Percentiles rank a stretch among this genome's conserved stretches.
Evolutionary conservation across 106 monocot genomes (phyloP).

Genomic region (Iris macrosiphon): DNA sequence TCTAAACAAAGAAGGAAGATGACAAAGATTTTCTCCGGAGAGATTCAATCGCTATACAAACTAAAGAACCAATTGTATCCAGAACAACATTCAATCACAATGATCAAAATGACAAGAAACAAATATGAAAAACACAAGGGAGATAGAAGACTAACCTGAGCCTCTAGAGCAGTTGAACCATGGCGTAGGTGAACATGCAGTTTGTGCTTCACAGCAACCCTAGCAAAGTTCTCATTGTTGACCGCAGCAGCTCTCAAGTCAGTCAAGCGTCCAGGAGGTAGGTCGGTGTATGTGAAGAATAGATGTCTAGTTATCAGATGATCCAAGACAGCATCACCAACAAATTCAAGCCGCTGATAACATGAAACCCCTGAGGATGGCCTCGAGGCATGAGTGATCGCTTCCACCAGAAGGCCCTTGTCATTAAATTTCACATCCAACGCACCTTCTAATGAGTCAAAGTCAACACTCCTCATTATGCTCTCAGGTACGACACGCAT

Average conservation of each 20-base stretch:
- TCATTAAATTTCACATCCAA: constrained; percentile 60
- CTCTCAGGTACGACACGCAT: constrained; percentile 72
- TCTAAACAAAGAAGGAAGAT: too few relatives aligned
- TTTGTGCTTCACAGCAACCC: constrained; percentile 89
- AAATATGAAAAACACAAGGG: too few relatives aligned
- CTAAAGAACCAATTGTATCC: too few relatives aligned
- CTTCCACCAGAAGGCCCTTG: constrained; percentile 68
- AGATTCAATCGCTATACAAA: too few relatives aligned
- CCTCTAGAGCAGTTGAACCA: constrained; percentile 88
- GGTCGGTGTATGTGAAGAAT: constrained; percentile 81
- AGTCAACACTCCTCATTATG: constrained; percentile 66
- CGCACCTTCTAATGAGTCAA: constrained; percentile 67
- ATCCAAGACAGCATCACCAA: constrained; percentile 98
- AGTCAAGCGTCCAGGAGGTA: constrained; percentile 91
- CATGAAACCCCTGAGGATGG: constrained; percentile 97
- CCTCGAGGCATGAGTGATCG: constrained; percentile 97
- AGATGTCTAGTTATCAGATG: constrained; percentile 85
- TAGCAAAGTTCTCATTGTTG: constrained; percentile 98
- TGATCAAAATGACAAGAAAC: too few relatives aligned
- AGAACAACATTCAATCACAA: too few relatives aligned
- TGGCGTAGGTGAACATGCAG: constrained; percentile 88
- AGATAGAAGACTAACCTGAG: constrained; percentile 51
- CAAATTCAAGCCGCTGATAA: constrained; percentile 88
- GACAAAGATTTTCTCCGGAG: too few relatives aligned
- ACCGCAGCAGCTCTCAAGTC: constrained; percentile 96